Base-by-base conservation (phyloP, 257 asterid genomes). In the Solanum corneliomulleri region DNA sequence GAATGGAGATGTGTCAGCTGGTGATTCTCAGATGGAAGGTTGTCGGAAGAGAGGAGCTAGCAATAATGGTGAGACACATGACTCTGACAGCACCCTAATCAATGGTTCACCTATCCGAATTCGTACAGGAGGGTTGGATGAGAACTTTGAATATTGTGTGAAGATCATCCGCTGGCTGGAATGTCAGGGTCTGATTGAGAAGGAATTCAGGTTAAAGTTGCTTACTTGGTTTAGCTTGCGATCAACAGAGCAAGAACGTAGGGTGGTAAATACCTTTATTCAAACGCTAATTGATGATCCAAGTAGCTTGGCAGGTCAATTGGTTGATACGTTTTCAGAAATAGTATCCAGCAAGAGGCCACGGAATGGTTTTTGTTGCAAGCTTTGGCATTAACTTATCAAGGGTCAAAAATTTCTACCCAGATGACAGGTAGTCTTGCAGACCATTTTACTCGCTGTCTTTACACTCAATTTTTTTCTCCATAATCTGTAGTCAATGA, bases 171-270 rank as follows among this genome's bases (percentile, higher is more conserved):
- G 99, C 66, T 96, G 97, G 98, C 90, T 96, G 89, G 99, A 96
- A 87, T 93, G 98, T 41, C 98, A 96, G 89, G 98, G 99, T 58
- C 91, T 93, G 89, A 93, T 96, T 56, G 85, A 90, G 68, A 91
- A 91, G 93, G 98, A 94, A 44, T 96, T 96, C 88, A 91, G 99
- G 82, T 88, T 95, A 91, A 96, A 94, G 85, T 88, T 96, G 91
- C 96, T 96, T 49, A 95, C 98, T 29, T 96, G 99, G 99, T 94
- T 95, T 91, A 95, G 98, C 89, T 90, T 96, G 83, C 92, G 98
- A 87, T 92, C 98, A 68, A 93, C 98, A 2, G 98, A 91, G 92
- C 99, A 96, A 89, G 99, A 95, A 85, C 93, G 98, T 14, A 91
- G 97, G 90, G 98, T 96, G 89, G 98, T 96, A 25, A 92, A 94